Conservation (phyloP, 495 filamentous ascomycete species). For the Pyronema domesticum region DNA sequence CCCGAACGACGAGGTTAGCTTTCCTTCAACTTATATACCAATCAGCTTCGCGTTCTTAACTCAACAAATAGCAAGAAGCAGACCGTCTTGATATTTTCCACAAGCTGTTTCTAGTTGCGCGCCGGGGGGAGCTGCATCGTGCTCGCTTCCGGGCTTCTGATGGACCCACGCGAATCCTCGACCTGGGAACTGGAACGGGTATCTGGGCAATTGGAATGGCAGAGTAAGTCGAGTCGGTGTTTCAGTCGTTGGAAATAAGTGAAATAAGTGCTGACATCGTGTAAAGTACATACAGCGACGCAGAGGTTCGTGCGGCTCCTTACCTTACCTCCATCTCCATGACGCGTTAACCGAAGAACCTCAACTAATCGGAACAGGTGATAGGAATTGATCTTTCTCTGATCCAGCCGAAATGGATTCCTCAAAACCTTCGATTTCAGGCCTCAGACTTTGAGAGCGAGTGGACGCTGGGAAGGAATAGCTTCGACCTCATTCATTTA, state of each 20-base stretch:
- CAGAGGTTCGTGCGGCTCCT: constrained; percentile 26
- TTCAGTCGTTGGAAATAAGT: not conserved
- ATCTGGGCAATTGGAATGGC: constrained; percentile 86
- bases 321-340: too few species aligned
- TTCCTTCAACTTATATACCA: not conserved
- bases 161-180: constrained; percentile 41
- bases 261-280: constrained; percentile 4
- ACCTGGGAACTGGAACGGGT: constrained; percentile 76
- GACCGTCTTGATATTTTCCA: constrained; percentile 67
- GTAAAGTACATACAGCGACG: constrained; percentile 38
- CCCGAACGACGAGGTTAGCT: constrained; percentile 41
- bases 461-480: constrained; percentile 58
- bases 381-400: constrained; percentile 59
- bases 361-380: constrained; percentile 29
- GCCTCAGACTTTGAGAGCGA: constrained; percentile 62
- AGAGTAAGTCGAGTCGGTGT: constrained; percentile 34
- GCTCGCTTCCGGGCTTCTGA: constrained; percentile 37
- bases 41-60: not conserved
- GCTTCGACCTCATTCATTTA: constrained; percentile 76
- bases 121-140: constrained; percentile 37
- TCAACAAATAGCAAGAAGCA: constrained; percentile 37
- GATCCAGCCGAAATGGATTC: constrained; percentile 65
- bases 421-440: constrained; percentile 49
- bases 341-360: not conserved
- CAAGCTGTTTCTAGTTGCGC: constrained; percentile 51